Evolutionary conservation across 2,329 filamentous ascomycete species (phyloP).

Genomic region (Seiridium cupressi): DNA sequence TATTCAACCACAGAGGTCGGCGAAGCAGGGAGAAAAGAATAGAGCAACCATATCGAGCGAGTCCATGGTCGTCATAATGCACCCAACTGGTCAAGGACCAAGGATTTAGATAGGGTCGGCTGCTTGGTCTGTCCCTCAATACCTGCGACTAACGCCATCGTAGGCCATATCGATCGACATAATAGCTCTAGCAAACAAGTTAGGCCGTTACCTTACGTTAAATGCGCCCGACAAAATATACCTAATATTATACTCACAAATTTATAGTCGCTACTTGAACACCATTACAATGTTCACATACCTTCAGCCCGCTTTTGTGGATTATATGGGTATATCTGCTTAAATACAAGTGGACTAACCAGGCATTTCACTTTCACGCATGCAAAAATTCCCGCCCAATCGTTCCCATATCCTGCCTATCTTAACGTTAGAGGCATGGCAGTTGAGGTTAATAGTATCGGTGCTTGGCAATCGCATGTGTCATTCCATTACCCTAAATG

Average conservation of each 20-base stretch:
- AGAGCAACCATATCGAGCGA: not conserved
- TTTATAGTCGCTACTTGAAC: not conserved
- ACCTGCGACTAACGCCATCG: not conserved
- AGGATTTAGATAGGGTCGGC: not conserved
- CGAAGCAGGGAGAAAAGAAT: not conserved
- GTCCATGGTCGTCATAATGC: not conserved
- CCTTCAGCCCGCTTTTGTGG: not conserved
- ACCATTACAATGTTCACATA: not conserved
- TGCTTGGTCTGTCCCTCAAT: not conserved
- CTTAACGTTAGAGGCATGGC: not conserved
- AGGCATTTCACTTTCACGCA: not conserved
- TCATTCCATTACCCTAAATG: not conserved
- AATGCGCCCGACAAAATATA: not conserved
- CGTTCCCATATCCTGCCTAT: not conserved
- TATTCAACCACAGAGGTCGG: not conserved
- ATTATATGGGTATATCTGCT: not conserved
- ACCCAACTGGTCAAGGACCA: not conserved
- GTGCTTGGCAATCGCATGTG: not conserved
- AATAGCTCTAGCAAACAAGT: not conserved
- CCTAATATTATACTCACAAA: not conserved
- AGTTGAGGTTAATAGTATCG: not conserved
- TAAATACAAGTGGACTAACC: not conserved
- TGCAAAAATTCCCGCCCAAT: not conserved
- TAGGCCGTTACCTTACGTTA: not conserved
- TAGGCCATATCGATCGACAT: not conserved